phyloP scores from a whole-genome alignment of 108 stramenopile species.

The Cyclotella cryptica region DNA sequence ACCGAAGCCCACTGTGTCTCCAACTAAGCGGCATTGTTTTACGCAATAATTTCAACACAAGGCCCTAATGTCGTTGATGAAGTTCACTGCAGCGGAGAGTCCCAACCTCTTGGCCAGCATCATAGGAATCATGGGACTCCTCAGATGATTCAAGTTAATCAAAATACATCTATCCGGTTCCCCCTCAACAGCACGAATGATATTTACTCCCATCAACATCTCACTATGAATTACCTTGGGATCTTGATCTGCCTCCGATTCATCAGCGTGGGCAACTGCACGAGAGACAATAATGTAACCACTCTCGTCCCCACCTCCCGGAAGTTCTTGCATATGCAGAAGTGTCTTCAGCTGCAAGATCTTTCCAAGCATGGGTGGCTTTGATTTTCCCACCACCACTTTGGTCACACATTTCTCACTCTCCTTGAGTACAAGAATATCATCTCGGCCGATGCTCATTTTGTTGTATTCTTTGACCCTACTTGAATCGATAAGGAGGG shows the following conservation, averaged over 20 bases:
- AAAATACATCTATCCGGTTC: conserved; percentile 64
- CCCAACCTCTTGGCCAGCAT: conserved; percentile 77
- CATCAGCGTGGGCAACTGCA: conserved; percentile 58
- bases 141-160: conserved; percentile 80
- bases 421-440: conserved; percentile 64
- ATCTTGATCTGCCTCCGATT: conserved; percentile 32
- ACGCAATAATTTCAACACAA: conserved; percentile 31
- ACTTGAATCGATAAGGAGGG: conserved; percentile 74
- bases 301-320: conserved; percentile 43
- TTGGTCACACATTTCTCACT: conserved; percentile 63
- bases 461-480: conserved; percentile 90
- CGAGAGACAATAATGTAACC: conserved; percentile 79
- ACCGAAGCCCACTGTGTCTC: no score
- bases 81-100: conserved; percentile 65
- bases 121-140: conserved; percentile 78
- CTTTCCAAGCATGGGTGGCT: conserved; percentile 79
- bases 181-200: conserved; percentile 68
- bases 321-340: conserved; percentile 69
- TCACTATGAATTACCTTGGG: conserved; percentile 66
- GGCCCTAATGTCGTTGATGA: conserved; percentile 71
- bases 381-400: conserved; percentile 61
- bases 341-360: conserved; percentile 67
- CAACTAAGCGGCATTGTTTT: no score
- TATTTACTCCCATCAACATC: conserved; percentile 77
- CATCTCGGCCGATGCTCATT: conserved; percentile 77